phyloP scores from a whole-genome alignment of 768 basidiomycete species.

The Tylopilus intermedius region DNA sequence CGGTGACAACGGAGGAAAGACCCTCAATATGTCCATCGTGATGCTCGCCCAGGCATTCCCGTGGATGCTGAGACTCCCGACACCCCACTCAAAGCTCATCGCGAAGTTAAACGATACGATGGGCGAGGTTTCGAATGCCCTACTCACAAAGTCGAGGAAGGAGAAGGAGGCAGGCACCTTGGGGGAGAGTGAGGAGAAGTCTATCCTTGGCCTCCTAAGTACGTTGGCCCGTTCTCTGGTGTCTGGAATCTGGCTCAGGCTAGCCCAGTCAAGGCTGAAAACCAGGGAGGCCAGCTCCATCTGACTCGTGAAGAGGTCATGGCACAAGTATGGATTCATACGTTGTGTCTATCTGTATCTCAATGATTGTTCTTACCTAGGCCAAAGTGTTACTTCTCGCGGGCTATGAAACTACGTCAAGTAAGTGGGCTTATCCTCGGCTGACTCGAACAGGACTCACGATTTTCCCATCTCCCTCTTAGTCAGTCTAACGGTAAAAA shows the following conservation, averaged over 20 bases:
- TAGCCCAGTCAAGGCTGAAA: slow-evolving; percentile 36
- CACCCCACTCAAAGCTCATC: slow-evolving; percentile 20
- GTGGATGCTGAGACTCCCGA: slow-evolving; percentile 30
- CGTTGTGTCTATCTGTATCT: neutral
- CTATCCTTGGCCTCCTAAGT: slow-evolving; percentile 38
- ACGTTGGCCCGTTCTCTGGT: neutral
- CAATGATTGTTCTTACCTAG: slow-evolving; percentile 5
- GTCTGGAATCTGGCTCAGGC: neutral
- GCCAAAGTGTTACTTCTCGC: slow-evolving; percentile 37
- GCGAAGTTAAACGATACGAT: slow-evolving; percentile 27
- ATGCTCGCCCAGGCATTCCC: slow-evolving; percentile 30
- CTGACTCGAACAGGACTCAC: neutral
- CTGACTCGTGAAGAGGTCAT: slow-evolving; percentile 40
- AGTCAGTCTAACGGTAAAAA: slow-evolving; percentile 14
- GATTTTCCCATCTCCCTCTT: neutral
- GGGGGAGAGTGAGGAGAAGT: slow-evolving; percentile 31
- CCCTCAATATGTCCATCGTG: slow-evolving; percentile 10
- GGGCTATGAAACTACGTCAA: slow-evolving; percentile 40
- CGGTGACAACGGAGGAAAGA: slow-evolving; percentile 5
- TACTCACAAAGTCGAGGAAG: slow-evolving; percentile 31
- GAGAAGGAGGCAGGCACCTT: slow-evolving; percentile 29
- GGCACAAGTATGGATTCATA: slow-evolving; percentile 23
- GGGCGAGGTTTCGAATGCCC: slow-evolving; percentile 30
- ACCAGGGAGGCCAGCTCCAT: slow-evolving; percentile 22
- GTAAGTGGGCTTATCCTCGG: slow-evolving; percentile 12